Base-by-base conservation (phyloP, 1,284 basidiomycete species). In the Cryptococcus neoformans region DNA sequence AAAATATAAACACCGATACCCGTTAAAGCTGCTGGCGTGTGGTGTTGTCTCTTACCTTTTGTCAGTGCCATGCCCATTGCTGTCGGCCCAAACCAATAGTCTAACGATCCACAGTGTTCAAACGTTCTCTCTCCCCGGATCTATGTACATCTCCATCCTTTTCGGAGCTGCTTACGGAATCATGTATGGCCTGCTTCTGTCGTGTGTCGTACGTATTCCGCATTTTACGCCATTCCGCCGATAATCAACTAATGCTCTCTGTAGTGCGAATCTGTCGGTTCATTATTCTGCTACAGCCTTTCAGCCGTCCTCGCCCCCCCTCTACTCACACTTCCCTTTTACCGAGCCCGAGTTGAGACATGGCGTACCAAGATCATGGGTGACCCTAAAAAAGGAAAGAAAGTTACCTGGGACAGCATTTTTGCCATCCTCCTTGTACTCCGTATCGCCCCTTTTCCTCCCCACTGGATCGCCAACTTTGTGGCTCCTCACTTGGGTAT, bases 71-170 rank as follows among this genome's bases (percentile, higher is more conserved):
- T 17, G 8, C 56, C 84, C 81, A 11, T n/a, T 6, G 36, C 49
- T 3, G 8, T 16, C 9, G 37, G 50, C 48, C 61, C 57, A 58
- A 12, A 42, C 7, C 55, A 28, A 55, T 54, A 14, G 17, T 28
- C 28, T 28, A 28, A 28, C 17, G 10, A 35, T 49, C 21, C 6
- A 14, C 72, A 93, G 92, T 77, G 83, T 98, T 4, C 95, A 99
- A 81, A 91, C 93, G 0, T 99, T 98, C 78, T 93, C 91, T 2
- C 83, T 99, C 5, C 95, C 95, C 0, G 95, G 95, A 0, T 95
- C 92, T 21, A 98, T 98, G 94, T 99, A 99, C 75, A 85, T 99
- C 59, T 92, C 91, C 51, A 97, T 98, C 70, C 85, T 98, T 7
- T 93, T 90, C 11, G 95, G 95, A 37, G 95, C 95, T 0, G 87